phyloP scores from a whole-genome alignment of 768 basidiomycete genomes.

The Naganishia kalamii region DNA sequence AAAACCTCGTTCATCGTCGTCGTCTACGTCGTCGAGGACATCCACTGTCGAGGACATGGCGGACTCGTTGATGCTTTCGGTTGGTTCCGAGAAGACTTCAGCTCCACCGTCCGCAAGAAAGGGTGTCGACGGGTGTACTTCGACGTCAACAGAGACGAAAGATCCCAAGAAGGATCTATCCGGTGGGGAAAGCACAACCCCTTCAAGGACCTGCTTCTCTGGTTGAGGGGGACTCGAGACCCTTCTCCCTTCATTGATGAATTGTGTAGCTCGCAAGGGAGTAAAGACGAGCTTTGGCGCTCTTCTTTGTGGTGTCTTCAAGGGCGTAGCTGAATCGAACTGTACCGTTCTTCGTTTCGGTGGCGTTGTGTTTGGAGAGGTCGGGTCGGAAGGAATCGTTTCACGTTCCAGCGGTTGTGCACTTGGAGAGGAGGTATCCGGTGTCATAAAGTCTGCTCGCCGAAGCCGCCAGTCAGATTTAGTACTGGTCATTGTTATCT shows the following conservation, averaged over 20 bases:
- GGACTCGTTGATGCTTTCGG: not conserved
- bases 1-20: not conserved
- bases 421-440: not conserved
- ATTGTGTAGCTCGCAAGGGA: not conserved
- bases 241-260: too few species aligned
- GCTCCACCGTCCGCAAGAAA: not conserved
- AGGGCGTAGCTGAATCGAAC: not conserved
- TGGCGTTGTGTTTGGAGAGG: not conserved
- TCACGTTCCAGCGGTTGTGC: not conserved
- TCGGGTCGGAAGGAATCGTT: not conserved
- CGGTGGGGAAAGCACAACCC: not conserved
- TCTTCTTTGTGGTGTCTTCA: not conserved
- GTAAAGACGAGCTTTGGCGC: slow-evolving; percentile 4
- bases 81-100: not conserved
- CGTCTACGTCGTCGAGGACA: not conserved
- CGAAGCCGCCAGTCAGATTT: too few species aligned
- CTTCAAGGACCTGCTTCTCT: not conserved
- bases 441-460: too few species aligned
- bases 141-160: not conserved
- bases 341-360: not conserved
- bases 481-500: too few species aligned
- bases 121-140: not conserved
- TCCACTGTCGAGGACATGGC: not conserved
- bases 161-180: not conserved
- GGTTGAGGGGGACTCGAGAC: not conserved